These are phyloP conservation scores for Ustilago lituana DNA, from an alignment of 1,284 basidiomycete species.

Conservation along the genomic window DNA sequence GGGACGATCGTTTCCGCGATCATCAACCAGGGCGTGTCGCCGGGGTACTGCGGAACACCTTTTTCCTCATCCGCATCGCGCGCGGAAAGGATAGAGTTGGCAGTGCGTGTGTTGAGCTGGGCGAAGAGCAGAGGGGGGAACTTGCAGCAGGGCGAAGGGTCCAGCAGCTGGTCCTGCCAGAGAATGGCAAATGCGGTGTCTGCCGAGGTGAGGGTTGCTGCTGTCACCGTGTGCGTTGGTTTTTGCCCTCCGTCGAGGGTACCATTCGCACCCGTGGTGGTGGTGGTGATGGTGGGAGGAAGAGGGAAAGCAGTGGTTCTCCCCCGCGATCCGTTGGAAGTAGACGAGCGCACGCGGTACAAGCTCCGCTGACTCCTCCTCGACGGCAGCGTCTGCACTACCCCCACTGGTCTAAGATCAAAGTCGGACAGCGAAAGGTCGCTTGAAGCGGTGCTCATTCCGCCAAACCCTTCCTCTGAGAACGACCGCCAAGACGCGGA, in stretches of 20 bases:
- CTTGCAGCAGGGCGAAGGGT: slow-evolving; percentile 13
- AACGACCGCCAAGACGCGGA: slow-evolving; percentile 33
- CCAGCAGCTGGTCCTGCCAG: slow-evolving; percentile 49
- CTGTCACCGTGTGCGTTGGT: slow-evolving; percentile 9
- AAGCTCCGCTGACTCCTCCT: slow-evolving; percentile 13
- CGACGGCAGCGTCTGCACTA: neutral
- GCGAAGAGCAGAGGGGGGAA: slow-evolving; percentile 34
- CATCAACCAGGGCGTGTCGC: slow-evolving; percentile 23
- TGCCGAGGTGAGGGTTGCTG: neutral
- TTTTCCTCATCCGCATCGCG: neutral
- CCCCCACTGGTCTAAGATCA: slow-evolving; percentile 1
- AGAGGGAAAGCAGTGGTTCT: neutral
- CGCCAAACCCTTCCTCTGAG: slow-evolving; percentile 36
- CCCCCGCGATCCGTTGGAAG: neutral
- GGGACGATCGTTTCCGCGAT: slow-evolving; percentile 39
- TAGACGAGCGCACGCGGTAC: slow-evolving; percentile 13
- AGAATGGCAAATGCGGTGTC: slow-evolving; percentile 17
- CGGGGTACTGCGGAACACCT: neutral
- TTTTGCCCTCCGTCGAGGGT: neutral
- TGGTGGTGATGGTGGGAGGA: no score
- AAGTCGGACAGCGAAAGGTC: slow-evolving; percentile 28
- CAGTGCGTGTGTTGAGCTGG: slow-evolving; percentile 14
- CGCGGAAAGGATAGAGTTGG: neutral
- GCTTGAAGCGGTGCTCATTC: slow-evolving; percentile 21
- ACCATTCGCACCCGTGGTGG: no score